Base-by-base conservation (phyloP, 2,329 filamentous ascomycete genomes). In the Fusarium concolor region DNA sequence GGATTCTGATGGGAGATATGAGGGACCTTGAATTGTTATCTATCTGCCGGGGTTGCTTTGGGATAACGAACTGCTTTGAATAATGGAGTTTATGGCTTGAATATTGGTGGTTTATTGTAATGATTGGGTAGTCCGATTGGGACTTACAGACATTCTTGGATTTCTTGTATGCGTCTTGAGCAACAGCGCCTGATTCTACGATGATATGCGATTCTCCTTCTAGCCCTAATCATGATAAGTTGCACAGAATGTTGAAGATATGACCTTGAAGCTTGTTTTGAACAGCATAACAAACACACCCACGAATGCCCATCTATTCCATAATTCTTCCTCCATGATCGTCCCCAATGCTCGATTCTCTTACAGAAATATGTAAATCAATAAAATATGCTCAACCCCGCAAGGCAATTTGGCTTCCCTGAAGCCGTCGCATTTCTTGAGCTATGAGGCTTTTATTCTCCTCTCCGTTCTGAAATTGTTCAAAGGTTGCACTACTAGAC, bases 1-100 rank as follows among this genome's bases (percentile, higher is more conserved):
- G 11, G 78, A 80, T 38, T 74, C 74, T 24, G 76, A 73, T 18
- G 77, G 78, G 20, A 71, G 79, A 28, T 81, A 81, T 49, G 73
- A 78, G 28, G 80, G 80, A 6, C 71, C 67, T 10, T 82, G 68
- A 51, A 39, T 33, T 29, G 46, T 9, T 43, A 22, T 10, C 20
- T 42, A n/a, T 10, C 5, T 22, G 14, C 9, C 26, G 26, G 26
- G 28, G 15, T 18, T 41, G 28, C n/a, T 8, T 39, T 15, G 26
- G 35, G 8, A 17, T 29, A 18, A 22, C 8, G 17, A 10, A 10
- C 29, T 17, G 8, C 17, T 29, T 59, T 41, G 45, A 20, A 50
- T 28, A 52, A 18, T 33, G 71, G 71, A 73, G 68, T 71, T 72
- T 64, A 56, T 55, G 53, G 45, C 31, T 56, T 35, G 5, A 33